Evolutionary conservation across 164 flowering plant genomes (phyloP), one percentile per base, ranked within the genome.

Genomic region (Dillenia turbinata): DNA sequence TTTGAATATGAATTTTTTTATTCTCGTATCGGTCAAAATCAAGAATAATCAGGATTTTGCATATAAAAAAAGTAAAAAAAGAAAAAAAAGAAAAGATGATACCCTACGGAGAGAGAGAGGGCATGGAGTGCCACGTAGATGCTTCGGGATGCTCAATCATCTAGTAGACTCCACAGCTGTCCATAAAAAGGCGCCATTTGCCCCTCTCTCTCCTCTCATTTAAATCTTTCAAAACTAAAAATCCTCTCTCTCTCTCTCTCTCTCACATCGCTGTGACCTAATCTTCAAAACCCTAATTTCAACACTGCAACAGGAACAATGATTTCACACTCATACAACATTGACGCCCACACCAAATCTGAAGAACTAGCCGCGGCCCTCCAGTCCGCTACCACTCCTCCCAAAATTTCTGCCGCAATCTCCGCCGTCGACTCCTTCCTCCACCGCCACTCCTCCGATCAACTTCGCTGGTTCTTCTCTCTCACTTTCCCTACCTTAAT

Each of bases 381-480:
- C 59, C 71, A 79, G 58, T 57, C 85, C 52, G 71, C 97, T 67
- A 63, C 84, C 1, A 49, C 92, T 10, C 81, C 88, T 0, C 47
- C 77, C 13, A 77, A 81, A 47, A 85, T 92, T 62, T 19, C 74
- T 66, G 56, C 89, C 62, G 79, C 85, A 14, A 76, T 85, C 74
- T 54, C 75, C 64, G 81, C 91, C 63, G 70, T 86, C 65, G 87
- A 80, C n/a, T 54, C 78, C 57, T 86, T 83, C 78, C 79, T 89
- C 51, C 75, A 68, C 54, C 80, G 78, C 49, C 82, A 73, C 76
- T 61, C 85, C 12, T 71, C 87, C 24, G 98, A 92, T 66, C 94
- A 85, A 48, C 71, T 62, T 65, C 83, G 90, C 49, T 80, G 78
- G 60, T 92, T 89, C 85, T 92, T 85, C 81, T 82, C 96, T 54